Evolutionary conservation across 495 filamentous ascomycete genomes (phyloP).

Genomic region (Pyrenula massariospora): DNA sequence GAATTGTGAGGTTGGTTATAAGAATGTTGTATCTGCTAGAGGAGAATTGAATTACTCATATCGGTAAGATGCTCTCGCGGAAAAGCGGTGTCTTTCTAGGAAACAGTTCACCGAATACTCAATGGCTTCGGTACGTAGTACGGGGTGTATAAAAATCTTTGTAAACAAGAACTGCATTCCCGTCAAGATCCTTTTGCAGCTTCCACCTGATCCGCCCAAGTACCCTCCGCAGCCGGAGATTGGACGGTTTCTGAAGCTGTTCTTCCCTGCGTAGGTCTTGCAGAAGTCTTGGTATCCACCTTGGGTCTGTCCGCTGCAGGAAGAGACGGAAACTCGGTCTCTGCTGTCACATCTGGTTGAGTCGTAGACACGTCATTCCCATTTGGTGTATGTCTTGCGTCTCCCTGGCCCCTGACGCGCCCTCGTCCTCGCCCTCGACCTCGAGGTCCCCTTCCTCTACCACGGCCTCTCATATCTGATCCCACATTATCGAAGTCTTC

Average conservation of each 20-base stretch:
- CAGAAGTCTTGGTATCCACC: not conserved
- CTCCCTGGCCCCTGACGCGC: conserved; percentile 10
- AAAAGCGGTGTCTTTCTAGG: no score
- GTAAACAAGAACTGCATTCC: no score
- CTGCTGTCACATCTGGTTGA: conserved; percentile 1
- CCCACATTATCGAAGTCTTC: conserved; percentile 5
- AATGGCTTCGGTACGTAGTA: no score
- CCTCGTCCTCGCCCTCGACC: conserved; percentile 8
- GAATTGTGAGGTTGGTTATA: no score
- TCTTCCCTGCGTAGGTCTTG: not conserved
- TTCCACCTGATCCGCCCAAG: conserved; percentile 32
- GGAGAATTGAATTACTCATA: no score
- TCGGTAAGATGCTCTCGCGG: no score
- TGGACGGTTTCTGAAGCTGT: conserved; percentile 1
- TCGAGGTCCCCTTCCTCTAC: conserved; percentile 9
- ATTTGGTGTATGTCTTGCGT: not conserved
- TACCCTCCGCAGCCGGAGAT: conserved; percentile 16
- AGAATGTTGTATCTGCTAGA: no score
- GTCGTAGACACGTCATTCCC: not conserved
- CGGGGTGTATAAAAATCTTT: no score
- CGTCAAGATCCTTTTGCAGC: not conserved
- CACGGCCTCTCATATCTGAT: conserved; percentile 3
- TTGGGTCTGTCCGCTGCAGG: not conserved
- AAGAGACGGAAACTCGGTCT: conserved; percentile 5
- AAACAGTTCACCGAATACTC: no score